Base-by-base conservation (phyloP, 306 rosid genomes). In the Albizia julibrissin region DNA sequence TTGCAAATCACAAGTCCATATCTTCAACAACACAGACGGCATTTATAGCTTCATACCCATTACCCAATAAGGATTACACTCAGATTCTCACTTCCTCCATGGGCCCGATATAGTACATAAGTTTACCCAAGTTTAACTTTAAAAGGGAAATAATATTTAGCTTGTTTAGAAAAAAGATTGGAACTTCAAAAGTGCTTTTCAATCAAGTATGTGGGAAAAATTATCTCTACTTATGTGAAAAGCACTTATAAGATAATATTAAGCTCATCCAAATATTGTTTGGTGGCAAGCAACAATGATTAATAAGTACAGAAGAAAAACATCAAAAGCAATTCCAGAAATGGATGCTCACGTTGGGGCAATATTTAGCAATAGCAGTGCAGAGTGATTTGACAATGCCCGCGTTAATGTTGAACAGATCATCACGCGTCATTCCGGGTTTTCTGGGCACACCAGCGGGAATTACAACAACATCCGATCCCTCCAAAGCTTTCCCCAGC, bases 371-470 rank as follows among this genome's bases (percentile, higher is more conserved):
- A 39, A 91, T 87, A 16, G 95, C 93, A 29, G 67, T 3, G 81
- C 89, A 85, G 52, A 91, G 86, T 22, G 89, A 52, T 87, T 85
- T 89, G 31, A 91, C 95, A 75, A 91, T 91, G 37, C 95, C 95
- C 2, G 95, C 95, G 34, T 91, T 91, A 31, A 91, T 89, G 86
- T 91, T 91, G 82, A 91, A 91, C 61, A 91, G 93, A 85, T 91
- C 95, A 62, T 91, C 95, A 74, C 95, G 95, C 9, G 95, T 91
- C 95, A 91, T 91, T n/a, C 95, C 95, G 1, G 95, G 95, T 80
- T 91, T 91, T 62, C 95, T 81, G 31, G 95, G 95, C 69, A 89
- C 95, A 18, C 95, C 95, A 4, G 95, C 95, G 8, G 91, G 95
- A 56, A 91, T 91, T 31, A 91, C 83, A 58, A 91, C 93, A 44